phyloP scores from a whole-genome alignment of 768 basidiomycete species.

The Boletus reticulatus region DNA sequence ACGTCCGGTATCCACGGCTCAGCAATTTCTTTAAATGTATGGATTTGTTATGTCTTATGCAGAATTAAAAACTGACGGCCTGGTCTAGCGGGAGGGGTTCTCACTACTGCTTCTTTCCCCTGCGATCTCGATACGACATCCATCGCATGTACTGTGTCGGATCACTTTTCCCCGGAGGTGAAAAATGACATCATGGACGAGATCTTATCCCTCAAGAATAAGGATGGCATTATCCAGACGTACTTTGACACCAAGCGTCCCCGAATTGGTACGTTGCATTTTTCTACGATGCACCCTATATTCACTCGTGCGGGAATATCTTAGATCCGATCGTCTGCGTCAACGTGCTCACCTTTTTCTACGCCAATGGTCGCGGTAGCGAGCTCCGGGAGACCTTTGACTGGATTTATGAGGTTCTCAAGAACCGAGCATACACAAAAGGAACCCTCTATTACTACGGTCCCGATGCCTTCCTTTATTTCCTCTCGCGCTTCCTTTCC shows the following conservation, averaged over 20 bases:
- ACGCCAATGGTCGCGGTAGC: constrained; percentile 17
- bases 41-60: neutral
- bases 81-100: constrained; percentile 2
- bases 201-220: constrained; percentile 12
- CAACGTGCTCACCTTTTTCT: constrained; percentile 21
- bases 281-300: neutral
- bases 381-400: constrained; percentile 21
- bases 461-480: constrained; percentile 18
- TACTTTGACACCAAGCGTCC: constrained; percentile 22
- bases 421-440: constrained; percentile 20
- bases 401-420: constrained; percentile 19
- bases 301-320: neutral
- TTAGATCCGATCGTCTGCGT: constrained; percentile 19
- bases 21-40: constrained; percentile 23
- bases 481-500: constrained; percentile 21
- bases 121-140: constrained; percentile 21
- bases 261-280: constrained; percentile 20
- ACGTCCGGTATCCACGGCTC: constrained; percentile 15
- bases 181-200: constrained; percentile 25
- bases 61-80: neutral
- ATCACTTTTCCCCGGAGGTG: constrained; percentile 6
- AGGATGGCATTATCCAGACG: constrained; percentile 20
- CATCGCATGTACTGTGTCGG: constrained; percentile 17
- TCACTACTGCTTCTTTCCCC: constrained; percentile 13
- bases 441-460: constrained; percentile 21